Evolutionary conservation across 495 filamentous ascomycete species (phyloP).

Genomic region (Neurospora hispaniola): DNA sequence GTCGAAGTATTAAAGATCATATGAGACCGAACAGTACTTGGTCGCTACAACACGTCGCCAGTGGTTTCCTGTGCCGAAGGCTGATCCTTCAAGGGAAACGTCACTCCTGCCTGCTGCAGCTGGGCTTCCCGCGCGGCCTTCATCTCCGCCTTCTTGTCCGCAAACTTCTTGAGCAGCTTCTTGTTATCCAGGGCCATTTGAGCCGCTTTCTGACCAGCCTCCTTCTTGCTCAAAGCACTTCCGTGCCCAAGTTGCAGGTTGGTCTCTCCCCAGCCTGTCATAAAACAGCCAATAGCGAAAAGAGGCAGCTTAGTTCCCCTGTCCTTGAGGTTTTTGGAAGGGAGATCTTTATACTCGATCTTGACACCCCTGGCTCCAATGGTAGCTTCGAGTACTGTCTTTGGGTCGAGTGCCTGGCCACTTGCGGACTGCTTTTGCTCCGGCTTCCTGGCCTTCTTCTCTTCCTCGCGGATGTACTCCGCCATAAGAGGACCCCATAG

Average conservation of each 20-base stretch:
- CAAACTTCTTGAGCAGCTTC: constrained; percentile 45
- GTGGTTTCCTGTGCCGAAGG: neutral
- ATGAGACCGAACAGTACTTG: neutral
- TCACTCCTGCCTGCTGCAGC: constrained; percentile 1
- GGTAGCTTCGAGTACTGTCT: constrained; percentile 43
- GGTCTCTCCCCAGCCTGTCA: constrained; percentile 63
- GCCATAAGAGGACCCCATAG: constrained; percentile 49
- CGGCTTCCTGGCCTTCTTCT: constrained; percentile 17
- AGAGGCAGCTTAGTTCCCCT: constrained; percentile 48
- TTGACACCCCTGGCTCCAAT: constrained; percentile 50
- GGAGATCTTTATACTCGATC: constrained; percentile 54
- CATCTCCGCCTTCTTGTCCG: constrained; percentile 37
- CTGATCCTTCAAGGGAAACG: neutral
- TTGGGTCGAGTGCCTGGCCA: constrained; percentile 8
- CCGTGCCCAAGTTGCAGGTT: constrained; percentile 56
- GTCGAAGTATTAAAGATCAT: neutral
- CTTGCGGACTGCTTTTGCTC: constrained; percentile 16
- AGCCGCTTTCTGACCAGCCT: constrained; percentile 65
- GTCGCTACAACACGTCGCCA: neutral
- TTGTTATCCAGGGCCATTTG: constrained; percentile 50
- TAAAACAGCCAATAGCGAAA: constrained; percentile 56
- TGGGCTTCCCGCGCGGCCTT: constrained; percentile 12
- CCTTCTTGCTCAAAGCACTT: constrained; percentile 56
- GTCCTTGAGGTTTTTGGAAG: constrained; percentile 40
- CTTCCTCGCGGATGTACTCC: constrained; percentile 32